Percentiles rank a stretch among this genome's conserved stretches.
phyloP scores from a whole-genome alignment of 1,284 basidiomycete species.

The Austroboletus niveus region DNA sequence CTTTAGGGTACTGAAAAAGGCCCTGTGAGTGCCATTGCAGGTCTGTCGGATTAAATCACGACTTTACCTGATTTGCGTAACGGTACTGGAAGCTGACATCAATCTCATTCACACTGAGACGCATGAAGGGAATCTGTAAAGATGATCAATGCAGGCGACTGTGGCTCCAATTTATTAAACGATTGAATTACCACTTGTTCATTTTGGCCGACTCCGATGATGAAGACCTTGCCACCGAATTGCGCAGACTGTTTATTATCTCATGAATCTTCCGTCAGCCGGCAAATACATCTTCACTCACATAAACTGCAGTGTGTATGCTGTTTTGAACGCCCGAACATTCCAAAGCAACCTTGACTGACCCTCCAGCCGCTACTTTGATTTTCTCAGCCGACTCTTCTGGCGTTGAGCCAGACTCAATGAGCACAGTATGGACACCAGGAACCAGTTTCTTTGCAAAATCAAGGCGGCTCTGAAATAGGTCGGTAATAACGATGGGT shows the following conservation, averaged over 20 bases:
- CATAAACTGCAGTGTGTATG: conserved; percentile 65
- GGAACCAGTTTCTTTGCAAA: conserved; percentile 82
- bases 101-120: conserved; percentile 63
- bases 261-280: neutral
- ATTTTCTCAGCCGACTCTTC: conserved; percentile 51
- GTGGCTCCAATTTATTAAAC: neutral
- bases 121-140: conserved; percentile 64
- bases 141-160: conserved; percentile 1
- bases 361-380: conserved; percentile 45
- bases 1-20: conserved; percentile 65
- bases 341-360: conserved; percentile 55
- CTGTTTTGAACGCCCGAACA: conserved; percentile 79
- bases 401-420: conserved; percentile 41
- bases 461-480: conserved; percentile 75
- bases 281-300: conserved; percentile 31
- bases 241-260: conserved; percentile 41
- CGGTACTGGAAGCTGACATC: conserved; percentile 65
- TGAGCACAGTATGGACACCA: conserved; percentile 56
- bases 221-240: conserved; percentile 64
- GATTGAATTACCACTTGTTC: conserved; percentile 45
- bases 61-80: conserved; percentile 54
- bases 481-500: conserved; percentile 76
- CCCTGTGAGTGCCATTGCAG: neutral
- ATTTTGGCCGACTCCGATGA: conserved; percentile 62
- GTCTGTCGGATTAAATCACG: neutral